Conservation (phyloP, 306 rosid genomes). For the Leucaena leucocephala region DNA sequence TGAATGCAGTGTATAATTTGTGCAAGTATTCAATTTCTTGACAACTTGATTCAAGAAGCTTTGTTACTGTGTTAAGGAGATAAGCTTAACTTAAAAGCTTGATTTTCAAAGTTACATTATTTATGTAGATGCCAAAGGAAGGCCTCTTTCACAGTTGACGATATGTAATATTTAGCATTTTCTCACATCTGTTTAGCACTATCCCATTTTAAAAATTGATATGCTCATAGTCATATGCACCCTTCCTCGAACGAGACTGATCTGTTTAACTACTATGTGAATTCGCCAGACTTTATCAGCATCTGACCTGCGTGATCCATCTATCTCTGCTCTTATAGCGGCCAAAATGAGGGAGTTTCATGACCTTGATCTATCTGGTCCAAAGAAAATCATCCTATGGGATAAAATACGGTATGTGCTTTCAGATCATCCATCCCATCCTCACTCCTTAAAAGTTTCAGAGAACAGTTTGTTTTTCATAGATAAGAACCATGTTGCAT, state of each 20-base stretch:
- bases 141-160: not conserved
- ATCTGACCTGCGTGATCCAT: conserved; percentile 66
- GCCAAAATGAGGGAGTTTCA: conserved; percentile 81
- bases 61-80: not conserved
- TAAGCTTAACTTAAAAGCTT: not conserved
- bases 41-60: not conserved
- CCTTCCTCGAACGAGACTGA: not conserved
- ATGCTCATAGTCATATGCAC: not conserved
- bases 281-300: conserved; percentile 75
- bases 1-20: conserved; percentile 10
- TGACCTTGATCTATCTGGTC: conserved; percentile 75
- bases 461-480: not conserved
- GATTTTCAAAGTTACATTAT: not conserved
- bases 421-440: not conserved
- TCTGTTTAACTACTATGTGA: conserved; percentile 19
- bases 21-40: not conserved
- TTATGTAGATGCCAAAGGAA: not conserved
- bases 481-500: not conserved
- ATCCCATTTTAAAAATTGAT: conserved; percentile 7
- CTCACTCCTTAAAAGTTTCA: not conserved
- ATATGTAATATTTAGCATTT: not conserved
- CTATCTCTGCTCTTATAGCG: conserved; percentile 71
- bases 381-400: conserved; percentile 68
- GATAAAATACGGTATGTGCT: conserved; percentile 63
- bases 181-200: not conserved